Evolutionary conservation across 2,329 filamentous ascomycete species (phyloP).

Genomic region (Periconia macrospinosa): DNA sequence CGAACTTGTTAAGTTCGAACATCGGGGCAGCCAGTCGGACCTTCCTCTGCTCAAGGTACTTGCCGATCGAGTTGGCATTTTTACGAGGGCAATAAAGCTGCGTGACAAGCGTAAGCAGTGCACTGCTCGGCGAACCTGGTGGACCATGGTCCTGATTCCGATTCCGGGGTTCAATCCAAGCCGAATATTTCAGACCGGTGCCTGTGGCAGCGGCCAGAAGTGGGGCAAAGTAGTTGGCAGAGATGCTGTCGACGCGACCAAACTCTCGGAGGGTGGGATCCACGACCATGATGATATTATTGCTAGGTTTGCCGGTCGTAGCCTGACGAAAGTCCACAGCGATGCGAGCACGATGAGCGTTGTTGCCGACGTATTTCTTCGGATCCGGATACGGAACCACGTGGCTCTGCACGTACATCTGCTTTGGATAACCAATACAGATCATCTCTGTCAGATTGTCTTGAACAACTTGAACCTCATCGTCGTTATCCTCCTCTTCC

Average conservation of each 20-base stretch:
- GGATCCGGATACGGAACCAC: slow-evolving; percentile 71
- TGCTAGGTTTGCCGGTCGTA: slow-evolving; percentile 52
- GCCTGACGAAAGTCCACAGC: slow-evolving; percentile 69
- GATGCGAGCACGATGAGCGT: slow-evolving; percentile 65
- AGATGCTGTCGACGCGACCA: slow-evolving; percentile 71
- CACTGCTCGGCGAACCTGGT: slow-evolving; percentile 21
- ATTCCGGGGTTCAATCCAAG: slow-evolving; percentile 68
- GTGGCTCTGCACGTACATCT: slow-evolving; percentile 66
- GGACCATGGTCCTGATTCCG: slow-evolving; percentile 55
- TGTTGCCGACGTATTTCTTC: slow-evolving; percentile 60
- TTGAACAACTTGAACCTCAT: slow-evolving; percentile 48
- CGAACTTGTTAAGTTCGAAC: slow-evolving; percentile 64
- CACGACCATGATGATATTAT: slow-evolving; percentile 72
- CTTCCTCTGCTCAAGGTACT: slow-evolving; percentile 65
- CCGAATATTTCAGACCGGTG: slow-evolving; percentile 69
- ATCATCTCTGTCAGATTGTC: slow-evolving; percentile 70
- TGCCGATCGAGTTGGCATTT: slow-evolving; percentile 66
- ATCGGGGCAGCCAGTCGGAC: slow-evolving; percentile 68
- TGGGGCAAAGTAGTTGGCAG: slow-evolving; percentile 68
- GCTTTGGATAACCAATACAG: slow-evolving; percentile 78
- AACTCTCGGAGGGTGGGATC: slow-evolving; percentile 74
- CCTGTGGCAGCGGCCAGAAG: slow-evolving; percentile 67
- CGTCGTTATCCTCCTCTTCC: slow-evolving; percentile 58
- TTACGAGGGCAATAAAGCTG: slow-evolving; percentile 78
- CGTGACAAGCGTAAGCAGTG: slow-evolving; percentile 61